Evolutionary conservation across 2,329 filamentous ascomycete species (phyloP).

Genomic region (Xylaria arbuscula): DNA sequence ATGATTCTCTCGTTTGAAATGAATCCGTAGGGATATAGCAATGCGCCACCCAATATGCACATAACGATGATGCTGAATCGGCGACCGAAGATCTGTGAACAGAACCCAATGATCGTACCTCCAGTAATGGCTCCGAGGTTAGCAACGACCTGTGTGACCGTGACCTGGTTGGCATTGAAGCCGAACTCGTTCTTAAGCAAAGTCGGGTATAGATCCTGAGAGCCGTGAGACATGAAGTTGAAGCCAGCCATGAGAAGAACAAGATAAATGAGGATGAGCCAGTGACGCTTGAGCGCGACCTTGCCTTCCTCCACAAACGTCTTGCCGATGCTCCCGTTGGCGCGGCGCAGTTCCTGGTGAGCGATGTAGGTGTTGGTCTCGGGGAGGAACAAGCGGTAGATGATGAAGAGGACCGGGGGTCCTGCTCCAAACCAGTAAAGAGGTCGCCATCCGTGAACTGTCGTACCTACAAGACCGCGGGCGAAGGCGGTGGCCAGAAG

Average conservation of each 20-base stretch:
- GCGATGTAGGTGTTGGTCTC: conserved; percentile 81
- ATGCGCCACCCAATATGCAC: conserved; percentile 73
- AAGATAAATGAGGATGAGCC: conserved; percentile 82
- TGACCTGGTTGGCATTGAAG: conserved; percentile 67
- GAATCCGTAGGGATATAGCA: conserved; percentile 88
- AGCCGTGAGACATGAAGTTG: conserved; percentile 90
- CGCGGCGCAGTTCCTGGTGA: conserved; percentile 70
- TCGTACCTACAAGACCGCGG: conserved; percentile 78
- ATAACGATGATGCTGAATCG: conserved; percentile 75
- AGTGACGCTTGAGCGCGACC: conserved; percentile 81
- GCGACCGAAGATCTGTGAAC: conserved; percentile 75
- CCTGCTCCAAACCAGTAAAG: conserved; percentile 90
- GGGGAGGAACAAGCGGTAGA: conserved; percentile 79
- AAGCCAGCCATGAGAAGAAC: conserved; percentile 90
- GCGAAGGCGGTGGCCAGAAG: conserved; percentile 69
- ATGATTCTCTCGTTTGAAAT: conserved; percentile 71
- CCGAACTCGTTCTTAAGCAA: conserved; percentile 67
- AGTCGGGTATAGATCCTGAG: conserved; percentile 71
- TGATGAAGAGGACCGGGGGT: conserved; percentile 82
- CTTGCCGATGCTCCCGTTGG: conserved; percentile 66
- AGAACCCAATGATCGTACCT: conserved; percentile 74
- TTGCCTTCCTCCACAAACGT: conserved; percentile 82
- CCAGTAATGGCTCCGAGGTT: conserved; percentile 77
- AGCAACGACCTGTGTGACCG: conserved; percentile 77
- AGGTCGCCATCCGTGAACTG: conserved; percentile 82